These are phyloP conservation scores for Penicillium crystallinum DNA, from an alignment of 495 filamentous ascomycete genomes.

Conservation along the genomic window DNA sequence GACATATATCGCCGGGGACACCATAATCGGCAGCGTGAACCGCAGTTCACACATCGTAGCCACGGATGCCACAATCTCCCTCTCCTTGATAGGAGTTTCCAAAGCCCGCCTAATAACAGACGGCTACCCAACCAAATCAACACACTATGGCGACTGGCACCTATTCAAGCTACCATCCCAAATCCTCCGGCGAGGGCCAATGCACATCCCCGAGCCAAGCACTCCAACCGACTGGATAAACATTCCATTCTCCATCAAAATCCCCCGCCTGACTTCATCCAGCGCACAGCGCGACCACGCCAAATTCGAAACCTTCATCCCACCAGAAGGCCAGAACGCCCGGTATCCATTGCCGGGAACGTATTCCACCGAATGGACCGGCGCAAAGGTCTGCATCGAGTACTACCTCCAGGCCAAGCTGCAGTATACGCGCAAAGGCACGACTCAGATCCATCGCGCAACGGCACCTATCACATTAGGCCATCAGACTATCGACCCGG, in stretches of 20 bases:
- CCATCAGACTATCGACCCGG: background rate
- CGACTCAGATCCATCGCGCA: background rate
- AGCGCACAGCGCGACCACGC: background rate
- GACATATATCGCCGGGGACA: constrained; percentile 1
- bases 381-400: background rate
- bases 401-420: constrained; percentile 3
- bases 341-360: background rate
- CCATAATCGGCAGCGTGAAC: constrained; percentile 3
- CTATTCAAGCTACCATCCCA: background rate
- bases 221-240: background rate
- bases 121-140: background rate
- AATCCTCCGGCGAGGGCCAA: background rate
- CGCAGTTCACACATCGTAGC: background rate
- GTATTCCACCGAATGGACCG: background rate
- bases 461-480: background rate
- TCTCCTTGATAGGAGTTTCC: background rate
- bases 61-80: background rate
- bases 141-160: background rate
- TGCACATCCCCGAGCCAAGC: background rate
- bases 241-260: background rate
- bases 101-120: background rate
- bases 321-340: background rate
- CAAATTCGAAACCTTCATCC: background rate
- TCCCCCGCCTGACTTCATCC: background rate
- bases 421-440: background rate